Conservation (phyloP, 139 green algal species). For the Micractinium conductrix region DNA sequence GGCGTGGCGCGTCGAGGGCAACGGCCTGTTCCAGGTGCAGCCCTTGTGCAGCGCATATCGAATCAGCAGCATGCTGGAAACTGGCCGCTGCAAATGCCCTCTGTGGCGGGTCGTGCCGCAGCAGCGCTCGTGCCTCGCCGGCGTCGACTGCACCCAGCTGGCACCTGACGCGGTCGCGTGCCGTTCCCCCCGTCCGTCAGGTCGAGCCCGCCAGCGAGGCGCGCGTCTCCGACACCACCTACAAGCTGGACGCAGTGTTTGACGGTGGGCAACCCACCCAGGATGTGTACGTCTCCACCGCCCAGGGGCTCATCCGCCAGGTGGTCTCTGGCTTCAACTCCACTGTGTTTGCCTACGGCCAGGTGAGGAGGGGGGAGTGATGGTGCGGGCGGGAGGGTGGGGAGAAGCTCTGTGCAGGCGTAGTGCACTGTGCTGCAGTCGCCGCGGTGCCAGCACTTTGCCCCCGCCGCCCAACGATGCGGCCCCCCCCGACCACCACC, state of each 20-base stretch:
- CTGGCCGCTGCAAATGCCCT: too few species aligned
- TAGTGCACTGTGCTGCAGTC: too few species aligned
- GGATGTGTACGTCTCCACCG: not conserved
- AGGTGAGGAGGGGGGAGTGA: not conserved
- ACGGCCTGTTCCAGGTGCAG: slow-evolving; percentile 54
- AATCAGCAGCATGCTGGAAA: too few species aligned
- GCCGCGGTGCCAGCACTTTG: too few species aligned
- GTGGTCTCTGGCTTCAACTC: slow-evolving; percentile 75
- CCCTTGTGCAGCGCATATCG: too few species aligned
- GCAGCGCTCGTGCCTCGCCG: too few species aligned
- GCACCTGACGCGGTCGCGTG: too few species aligned
- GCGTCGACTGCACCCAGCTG: too few species aligned
- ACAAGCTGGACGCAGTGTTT: slow-evolving; percentile 85
- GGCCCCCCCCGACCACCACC: too few species aligned
- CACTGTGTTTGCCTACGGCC: slow-evolving; percentile 98
- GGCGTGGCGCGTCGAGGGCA: slow-evolving; percentile 75
- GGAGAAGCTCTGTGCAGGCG: too few species aligned
- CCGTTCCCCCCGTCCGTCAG: not conserved
- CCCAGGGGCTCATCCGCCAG: slow-evolving; percentile 26
- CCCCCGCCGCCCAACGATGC: too few species aligned
- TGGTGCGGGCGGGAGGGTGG: not conserved
- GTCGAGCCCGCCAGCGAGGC: slow-evolving; percentile 39
- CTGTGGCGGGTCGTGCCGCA: too few species aligned
- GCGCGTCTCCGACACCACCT: slow-evolving; percentile 55
- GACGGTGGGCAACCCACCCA: slow-evolving; percentile 54